Conservation (phyloP, 169 alveolate species). For the Theileria annulata region DNA sequence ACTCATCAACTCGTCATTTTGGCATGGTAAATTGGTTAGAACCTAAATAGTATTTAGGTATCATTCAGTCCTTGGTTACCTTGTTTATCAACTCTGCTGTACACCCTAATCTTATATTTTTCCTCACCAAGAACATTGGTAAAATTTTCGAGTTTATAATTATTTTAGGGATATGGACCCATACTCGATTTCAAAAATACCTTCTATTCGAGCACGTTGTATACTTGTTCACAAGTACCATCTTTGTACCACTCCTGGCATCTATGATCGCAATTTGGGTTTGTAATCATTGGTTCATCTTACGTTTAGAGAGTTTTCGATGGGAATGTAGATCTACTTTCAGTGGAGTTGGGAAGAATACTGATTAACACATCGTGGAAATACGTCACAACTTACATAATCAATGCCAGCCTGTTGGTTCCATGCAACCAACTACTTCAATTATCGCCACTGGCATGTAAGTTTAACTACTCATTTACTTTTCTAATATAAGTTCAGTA, state of each 20-base stretch:
- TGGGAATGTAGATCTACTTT: conserved; percentile 57
- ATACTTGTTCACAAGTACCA: conserved; percentile 60
- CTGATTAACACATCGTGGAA: conserved; percentile 64
- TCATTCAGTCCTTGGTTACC: conserved; percentile 60
- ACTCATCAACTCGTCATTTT: conserved; percentile 46
- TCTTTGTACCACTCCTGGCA: conserved; percentile 63
- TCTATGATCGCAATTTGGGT: conserved; percentile 71
- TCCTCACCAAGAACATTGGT: conserved; percentile 56
- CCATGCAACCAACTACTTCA: conserved; percentile 65
- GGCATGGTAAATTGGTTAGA: conserved; percentile 35
- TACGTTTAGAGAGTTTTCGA: conserved; percentile 47
- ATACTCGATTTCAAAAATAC: conserved; percentile 55
- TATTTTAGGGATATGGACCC: conserved; percentile 62
- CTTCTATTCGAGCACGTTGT: conserved; percentile 59
- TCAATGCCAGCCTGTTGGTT: conserved; percentile 61
- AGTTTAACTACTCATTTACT: not conserved
- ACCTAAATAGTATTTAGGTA: conserved; percentile 1
- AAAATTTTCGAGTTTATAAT: not conserved
- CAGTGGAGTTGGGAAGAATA: conserved; percentile 56
- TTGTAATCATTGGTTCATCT: not conserved
- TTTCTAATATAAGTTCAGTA: not conserved
- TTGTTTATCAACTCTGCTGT: conserved; percentile 56
- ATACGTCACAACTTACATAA: conserved; percentile 54
- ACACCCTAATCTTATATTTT: conserved; percentile 55
- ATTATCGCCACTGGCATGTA: conserved; percentile 50